Base-by-base conservation (phyloP, 2,329 filamentous ascomycete species). In the Didymosphaeria variabile region DNA sequence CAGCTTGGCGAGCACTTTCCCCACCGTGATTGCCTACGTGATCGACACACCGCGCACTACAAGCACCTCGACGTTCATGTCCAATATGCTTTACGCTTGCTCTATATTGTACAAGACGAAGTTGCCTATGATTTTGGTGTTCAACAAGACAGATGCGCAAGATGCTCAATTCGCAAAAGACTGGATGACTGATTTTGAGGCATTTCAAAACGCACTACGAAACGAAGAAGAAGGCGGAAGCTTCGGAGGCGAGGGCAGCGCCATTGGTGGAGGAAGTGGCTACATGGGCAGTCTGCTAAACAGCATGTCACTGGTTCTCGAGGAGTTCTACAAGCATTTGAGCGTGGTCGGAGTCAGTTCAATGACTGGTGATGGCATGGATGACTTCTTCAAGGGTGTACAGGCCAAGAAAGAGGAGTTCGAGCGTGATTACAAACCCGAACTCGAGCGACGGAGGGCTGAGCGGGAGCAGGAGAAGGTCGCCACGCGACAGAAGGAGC, bases 131-230 rank as follows among this genome's bases (percentile, higher is more conserved):
- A 96, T 99, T 57, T 83, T 99, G 8, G 95, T 99, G 12, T 98
- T 99, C 85, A 99, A 99, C 84, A 99, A 99, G 83, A 97, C 94
- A 0, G 95, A 99, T 73, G 93, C 97, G 45, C 93, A 97, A 77
- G 91, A 96, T 72, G 92, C 93, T 0, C 86, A 87, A 29, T 97
- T 97, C 73, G 95, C 94, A 1, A 95, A 94, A 81, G 93, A 98
- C 76, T 99, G 96, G 95, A 99, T 99, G 95, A 97, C 94, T 6
- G 94, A 99, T 79, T 99, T 97, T 73, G 95, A 99, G 67, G 89
- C 91, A 0, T 99, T 99, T 81, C 95, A 98, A 77, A 88, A 88
- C 17, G 94, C 96, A 0, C 83, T 99, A 49, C 87, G 88, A 52
- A 82, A 87, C 29, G 95, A 98, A 73, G 92, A 97, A 76, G 88